Conservation (phyloP, 2,329 filamentous ascomycete species). For the Diaporthe vaccinii region DNA sequence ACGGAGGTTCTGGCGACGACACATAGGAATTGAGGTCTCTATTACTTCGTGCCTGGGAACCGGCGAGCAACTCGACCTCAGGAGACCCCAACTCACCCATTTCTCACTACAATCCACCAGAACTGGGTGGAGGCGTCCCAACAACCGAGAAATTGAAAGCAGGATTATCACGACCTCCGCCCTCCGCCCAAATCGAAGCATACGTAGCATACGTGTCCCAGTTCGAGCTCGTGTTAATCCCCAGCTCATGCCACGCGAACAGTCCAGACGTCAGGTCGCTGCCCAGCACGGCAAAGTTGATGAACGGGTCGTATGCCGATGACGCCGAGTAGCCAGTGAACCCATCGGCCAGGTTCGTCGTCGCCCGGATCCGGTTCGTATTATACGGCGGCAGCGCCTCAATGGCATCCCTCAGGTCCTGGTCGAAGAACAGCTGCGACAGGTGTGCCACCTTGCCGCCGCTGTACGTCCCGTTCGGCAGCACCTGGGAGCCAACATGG, state of each 20-base stretch:
- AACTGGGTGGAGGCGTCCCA: not conserved
- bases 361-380: conserved; percentile 50
- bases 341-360: conserved; percentile 47
- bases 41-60: not conserved
- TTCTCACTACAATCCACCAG: not conserved
- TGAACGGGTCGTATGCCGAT: conserved; percentile 60
- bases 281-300: conserved; percentile 56
- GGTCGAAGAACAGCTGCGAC: conserved; percentile 58
- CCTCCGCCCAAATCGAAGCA: conserved; percentile 26
- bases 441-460: conserved; percentile 49
- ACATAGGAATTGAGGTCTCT: not conserved
- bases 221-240: conserved; percentile 28
- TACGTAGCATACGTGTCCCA: conserved; percentile 23
- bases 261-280: not conserved
- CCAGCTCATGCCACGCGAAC: conserved; percentile 28
- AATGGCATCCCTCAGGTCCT: conserved; percentile 53
- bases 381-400: conserved; percentile 54
- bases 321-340: conserved; percentile 50
- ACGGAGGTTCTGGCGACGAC: not conserved
- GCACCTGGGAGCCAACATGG: conserved; percentile 51
- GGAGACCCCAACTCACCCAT: not conserved
- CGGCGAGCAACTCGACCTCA: no score
- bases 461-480: conserved; percentile 54
- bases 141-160: conserved; percentile 19
- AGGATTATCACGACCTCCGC: conserved; percentile 19